Conservation (phyloP, 2,329 filamentous ascomycete species). For the Penicillium sp. region DNA sequence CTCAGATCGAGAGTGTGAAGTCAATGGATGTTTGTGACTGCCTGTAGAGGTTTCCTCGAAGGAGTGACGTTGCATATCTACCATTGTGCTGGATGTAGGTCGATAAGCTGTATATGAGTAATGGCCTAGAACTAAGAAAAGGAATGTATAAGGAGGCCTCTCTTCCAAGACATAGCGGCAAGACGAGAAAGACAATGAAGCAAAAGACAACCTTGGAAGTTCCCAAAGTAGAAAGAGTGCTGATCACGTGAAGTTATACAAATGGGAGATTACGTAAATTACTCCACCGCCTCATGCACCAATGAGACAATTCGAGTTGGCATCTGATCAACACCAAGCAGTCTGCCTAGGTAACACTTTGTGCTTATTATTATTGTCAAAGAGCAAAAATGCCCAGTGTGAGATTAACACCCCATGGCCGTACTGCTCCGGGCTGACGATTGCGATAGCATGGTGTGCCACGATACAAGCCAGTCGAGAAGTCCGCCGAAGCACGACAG, state of each 20-base stretch:
- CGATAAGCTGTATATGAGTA: constrained; percentile 1
- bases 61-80: constrained; percentile 26
- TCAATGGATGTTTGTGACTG: constrained; percentile 10
- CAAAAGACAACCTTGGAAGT: background rate
- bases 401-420: background rate
- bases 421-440: constrained; percentile 18
- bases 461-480: constrained; percentile 59
- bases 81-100: constrained; percentile 18
- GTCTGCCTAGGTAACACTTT: background rate
- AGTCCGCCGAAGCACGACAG: constrained; percentile 67
- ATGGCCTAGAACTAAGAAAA: constrained; percentile 10
- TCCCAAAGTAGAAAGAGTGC: constrained; percentile 7
- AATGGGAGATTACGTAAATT: background rate
- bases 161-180: background rate
- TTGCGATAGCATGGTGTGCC: constrained; percentile 73
- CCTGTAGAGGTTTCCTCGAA: constrained; percentile 22
- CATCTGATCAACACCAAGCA: constrained; percentile 1
- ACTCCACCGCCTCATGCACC: background rate
- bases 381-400: constrained; percentile 5
- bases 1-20: constrained; percentile 12
- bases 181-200: background rate
- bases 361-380: background rate
- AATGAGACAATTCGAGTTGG: background rate
- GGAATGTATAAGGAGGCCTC: constrained; percentile 14
- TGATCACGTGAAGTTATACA: constrained; percentile 11